phyloP scores from a whole-genome alignment of 129 eudicot genomes.

The Apium graveolens region DNA sequence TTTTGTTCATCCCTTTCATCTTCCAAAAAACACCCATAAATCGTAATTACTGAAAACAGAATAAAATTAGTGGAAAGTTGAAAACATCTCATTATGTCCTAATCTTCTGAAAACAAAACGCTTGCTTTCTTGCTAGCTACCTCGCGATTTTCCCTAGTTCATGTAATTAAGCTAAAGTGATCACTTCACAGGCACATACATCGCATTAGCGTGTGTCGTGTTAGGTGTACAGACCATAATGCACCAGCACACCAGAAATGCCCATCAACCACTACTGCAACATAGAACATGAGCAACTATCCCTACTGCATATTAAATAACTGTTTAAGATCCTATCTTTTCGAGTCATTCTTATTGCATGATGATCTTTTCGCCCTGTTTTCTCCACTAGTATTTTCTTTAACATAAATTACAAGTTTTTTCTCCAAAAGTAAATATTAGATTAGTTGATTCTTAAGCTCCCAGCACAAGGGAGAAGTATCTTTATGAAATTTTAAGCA shows the following conservation, averaged over 20 bases:
- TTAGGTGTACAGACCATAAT: neutral
- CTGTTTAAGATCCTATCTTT: neutral
- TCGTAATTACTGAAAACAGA: neutral
- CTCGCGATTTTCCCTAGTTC: neutral
- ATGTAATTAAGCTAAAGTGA: neutral
- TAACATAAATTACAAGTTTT: neutral
- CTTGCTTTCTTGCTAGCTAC: neutral
- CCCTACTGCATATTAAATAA: conserved; percentile 2
- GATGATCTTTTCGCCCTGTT: neutral
- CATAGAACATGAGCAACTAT: conserved; percentile 14
- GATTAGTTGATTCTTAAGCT: neutral
- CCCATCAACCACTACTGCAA: conserved; percentile 13
- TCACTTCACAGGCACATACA: neutral
- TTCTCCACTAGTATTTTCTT: neutral
- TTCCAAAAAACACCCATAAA: neutral
- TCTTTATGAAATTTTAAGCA: neutral
- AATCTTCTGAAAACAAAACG: neutral
- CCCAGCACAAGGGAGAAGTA: neutral
- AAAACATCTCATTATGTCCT: neutral
- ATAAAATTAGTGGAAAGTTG: conserved; percentile 5
- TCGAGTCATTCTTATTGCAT: neutral
- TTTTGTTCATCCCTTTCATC: conserved; percentile 5
- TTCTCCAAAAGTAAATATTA: neutral
- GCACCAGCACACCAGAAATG: neutral
- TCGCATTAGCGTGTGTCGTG: conserved; percentile 1